phyloP scores from a whole-genome alignment of 2,329 filamentous ascomycete species.

The Trichoderma gracile region DNA sequence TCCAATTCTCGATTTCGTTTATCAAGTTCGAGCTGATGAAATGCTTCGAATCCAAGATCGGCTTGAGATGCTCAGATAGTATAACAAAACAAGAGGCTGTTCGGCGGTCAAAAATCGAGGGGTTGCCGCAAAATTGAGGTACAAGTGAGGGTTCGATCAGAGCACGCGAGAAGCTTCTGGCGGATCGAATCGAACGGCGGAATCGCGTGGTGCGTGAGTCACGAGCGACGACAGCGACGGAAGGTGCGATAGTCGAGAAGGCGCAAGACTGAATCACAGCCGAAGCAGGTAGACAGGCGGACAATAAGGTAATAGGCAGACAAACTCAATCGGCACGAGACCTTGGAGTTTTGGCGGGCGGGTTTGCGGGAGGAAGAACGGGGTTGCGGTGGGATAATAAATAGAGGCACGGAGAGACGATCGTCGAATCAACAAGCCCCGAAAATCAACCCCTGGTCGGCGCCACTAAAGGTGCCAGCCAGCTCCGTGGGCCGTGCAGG shows the following conservation, averaged over 20 bases:
- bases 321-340: background rate
- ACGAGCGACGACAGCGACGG: conserved; percentile 13
- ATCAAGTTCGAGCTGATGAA: background rate
- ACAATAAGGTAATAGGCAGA: background rate
- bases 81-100: background rate
- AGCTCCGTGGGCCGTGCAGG: background rate
- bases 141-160: background rate
- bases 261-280: conserved; percentile 11
- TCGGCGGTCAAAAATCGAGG: conserved; percentile 1
- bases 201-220: conserved; percentile 25
- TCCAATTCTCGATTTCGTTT: background rate
- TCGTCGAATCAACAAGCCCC: conserved; percentile 15
- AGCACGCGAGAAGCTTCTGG: conserved; percentile 3
- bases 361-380: conserved; percentile 9
- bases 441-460: conserved; percentile 12
- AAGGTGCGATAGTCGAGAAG: conserved; percentile 12
- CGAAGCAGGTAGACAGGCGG: background rate
- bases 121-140: background rate
- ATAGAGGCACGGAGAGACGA: conserved; percentile 14
- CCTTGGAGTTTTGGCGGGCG: background rate
- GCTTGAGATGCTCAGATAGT: no score
- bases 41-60: background rate
- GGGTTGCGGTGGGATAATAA: conserved; percentile 12
- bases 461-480: conserved; percentile 16
- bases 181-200: conserved; percentile 20